These are phyloP conservation scores for Fusarium scirpi DNA, from an alignment of 2,329 filamentous ascomycete genomes.

Conservation along the genomic window DNA sequence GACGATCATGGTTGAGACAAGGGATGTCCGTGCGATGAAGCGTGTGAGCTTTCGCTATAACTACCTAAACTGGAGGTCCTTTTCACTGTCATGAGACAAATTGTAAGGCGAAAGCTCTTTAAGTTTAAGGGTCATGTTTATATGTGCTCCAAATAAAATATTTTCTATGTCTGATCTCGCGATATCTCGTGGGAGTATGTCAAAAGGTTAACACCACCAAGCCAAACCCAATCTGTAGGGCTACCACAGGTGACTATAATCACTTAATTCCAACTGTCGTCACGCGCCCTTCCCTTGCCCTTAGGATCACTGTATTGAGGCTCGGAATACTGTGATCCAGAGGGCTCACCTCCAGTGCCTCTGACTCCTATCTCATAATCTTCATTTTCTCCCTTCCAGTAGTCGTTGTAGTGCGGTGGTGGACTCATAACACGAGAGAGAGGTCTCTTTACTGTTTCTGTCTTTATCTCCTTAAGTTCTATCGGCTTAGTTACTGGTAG, in stretches of 20 bases:
- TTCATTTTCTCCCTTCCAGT: not conserved
- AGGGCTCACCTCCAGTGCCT: not conserved
- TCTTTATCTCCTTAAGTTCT: not conserved
- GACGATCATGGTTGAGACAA: not conserved
- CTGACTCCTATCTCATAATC: conserved; percentile 1
- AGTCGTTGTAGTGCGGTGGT: not conserved
- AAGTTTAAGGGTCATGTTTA: not conserved
- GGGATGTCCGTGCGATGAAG: not conserved
- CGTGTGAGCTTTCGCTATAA: not conserved
- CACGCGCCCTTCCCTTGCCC: not conserved
- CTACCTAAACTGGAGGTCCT: not conserved
- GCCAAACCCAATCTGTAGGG: not conserved
- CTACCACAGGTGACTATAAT: not conserved
- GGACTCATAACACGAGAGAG: not conserved
- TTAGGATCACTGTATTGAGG: not conserved
- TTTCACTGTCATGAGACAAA: not conserved
- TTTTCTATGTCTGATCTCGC: not conserved
- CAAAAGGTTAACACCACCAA: not conserved
- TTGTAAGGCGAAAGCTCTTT: not conserved
- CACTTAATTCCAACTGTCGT: not conserved
- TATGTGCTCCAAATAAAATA: not conserved
- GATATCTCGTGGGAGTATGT: not conserved
- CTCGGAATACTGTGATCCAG: not conserved
- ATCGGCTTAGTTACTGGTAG: not conserved
- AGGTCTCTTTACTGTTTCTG: not conserved